Conservation (phyloP, 768 basidiomycete genomes). For the Naganishia friedmannii region DNA sequence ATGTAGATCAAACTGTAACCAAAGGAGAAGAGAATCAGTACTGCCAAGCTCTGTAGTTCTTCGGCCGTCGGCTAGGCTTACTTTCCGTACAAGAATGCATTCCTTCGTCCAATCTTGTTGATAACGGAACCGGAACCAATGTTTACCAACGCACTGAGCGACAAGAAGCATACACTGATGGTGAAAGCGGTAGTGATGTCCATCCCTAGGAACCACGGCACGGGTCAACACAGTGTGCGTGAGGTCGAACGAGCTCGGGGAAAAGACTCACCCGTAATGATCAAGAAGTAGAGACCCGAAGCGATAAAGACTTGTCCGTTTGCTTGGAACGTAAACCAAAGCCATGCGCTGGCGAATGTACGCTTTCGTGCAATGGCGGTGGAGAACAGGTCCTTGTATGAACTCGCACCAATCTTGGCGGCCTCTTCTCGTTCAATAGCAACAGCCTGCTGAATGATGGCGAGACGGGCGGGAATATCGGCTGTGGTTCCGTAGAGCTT, state of each 20-base stretch:
- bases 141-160: conserved; percentile 21
- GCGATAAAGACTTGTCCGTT: conserved; percentile 24
- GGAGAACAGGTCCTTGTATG: conserved; percentile 26
- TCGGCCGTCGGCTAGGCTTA: not conserved
- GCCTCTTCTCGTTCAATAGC: conserved; percentile 27
- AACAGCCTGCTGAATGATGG: conserved; percentile 29
- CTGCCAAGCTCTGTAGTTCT: not conserved
- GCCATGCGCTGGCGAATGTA: conserved; percentile 20
- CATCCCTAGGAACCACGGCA: too few relatives aligned
- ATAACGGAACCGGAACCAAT: conserved; percentile 14
- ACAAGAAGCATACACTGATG: conserved; percentile 26
- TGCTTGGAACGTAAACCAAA: conserved; percentile 23
- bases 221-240: too few relatives aligned
- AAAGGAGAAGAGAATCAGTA: not conserved
- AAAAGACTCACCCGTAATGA: conserved; percentile 10
- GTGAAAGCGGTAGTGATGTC: conserved; percentile 22
- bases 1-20: conserved; percentile 7
- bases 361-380: conserved; percentile 16
- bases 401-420: conserved; percentile 10
- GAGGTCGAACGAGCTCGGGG: too few relatives aligned
- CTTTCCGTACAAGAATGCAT: conserved; percentile 24
- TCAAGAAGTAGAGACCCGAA: conserved; percentile 28
- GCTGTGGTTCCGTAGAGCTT: conserved; percentile 23
- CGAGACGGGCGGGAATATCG: conserved; percentile 28
- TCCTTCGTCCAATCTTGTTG: conserved; percentile 17